These are phyloP conservation scores for Inosperma sp. DNA, from an alignment of 768 basidiomycete species.

Conservation along the genomic window DNA sequence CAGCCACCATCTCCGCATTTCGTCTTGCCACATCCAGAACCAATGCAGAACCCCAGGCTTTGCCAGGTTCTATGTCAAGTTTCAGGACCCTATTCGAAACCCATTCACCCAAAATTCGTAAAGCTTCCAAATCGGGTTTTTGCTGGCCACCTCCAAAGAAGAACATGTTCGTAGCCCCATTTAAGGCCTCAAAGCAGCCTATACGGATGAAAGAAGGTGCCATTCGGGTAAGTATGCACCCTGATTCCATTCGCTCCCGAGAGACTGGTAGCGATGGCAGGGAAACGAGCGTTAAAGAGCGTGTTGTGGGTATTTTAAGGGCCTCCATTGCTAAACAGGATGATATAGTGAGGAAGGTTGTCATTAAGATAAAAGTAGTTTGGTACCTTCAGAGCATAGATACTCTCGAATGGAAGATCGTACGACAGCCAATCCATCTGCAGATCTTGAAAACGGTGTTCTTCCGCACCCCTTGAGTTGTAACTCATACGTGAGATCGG, in stretches of 20 bases:
- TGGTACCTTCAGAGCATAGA: conserved; percentile 80
- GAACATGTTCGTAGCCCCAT: conserved; percentile 57
- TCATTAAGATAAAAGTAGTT: neutral
- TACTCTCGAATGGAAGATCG: conserved; percentile 93
- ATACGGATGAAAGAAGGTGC: conserved; percentile 91
- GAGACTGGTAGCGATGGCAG: conserved; percentile 68
- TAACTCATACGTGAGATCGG: conserved; percentile 64
- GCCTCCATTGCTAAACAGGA: conserved; percentile 48
- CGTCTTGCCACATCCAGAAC: conserved; percentile 75
- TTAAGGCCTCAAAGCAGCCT: conserved; percentile 85
- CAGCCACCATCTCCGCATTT: conserved; percentile 91
- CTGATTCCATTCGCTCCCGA: conserved; percentile 70
- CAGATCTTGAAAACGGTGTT: conserved; percentile 88
- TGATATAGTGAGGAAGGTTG: neutral
- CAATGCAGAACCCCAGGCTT: conserved; percentile 67
- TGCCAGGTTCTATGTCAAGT: conserved; percentile 40
- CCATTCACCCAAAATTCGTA: conserved; percentile 75
- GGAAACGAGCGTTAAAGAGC: conserved; percentile 75
- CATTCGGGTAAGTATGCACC: conserved; percentile 71
- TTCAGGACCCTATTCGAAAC: conserved; percentile 57
- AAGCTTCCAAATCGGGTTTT: conserved; percentile 64
- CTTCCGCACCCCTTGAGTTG: conserved; percentile 94
- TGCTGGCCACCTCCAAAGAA: conserved; percentile 80
- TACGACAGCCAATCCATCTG: conserved; percentile 94
- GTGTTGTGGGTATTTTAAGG: conserved; percentile 81